These are phyloP conservation scores for Beauveria caledonica DNA, from an alignment of 2,329 filamentous ascomycete species.

Conservation along the genomic window DNA sequence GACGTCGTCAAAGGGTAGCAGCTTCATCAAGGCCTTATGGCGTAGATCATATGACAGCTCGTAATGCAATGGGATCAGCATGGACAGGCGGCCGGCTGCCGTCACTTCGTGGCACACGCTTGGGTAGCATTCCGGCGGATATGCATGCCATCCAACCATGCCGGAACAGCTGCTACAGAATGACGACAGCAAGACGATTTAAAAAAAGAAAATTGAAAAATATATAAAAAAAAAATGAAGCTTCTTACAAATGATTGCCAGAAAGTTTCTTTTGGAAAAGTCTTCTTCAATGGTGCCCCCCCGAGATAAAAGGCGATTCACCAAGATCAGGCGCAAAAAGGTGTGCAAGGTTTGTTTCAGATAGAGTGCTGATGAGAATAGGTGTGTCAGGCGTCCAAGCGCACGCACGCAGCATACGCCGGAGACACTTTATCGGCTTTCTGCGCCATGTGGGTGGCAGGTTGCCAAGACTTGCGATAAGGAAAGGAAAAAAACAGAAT, in stretches of 20 bases:
- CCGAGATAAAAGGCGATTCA: too few relatives aligned
- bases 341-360: not conserved
- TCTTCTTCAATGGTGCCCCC: not conserved
- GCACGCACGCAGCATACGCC: not conserved
- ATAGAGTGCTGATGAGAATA: too few relatives aligned
- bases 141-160: not conserved
- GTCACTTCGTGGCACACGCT: not conserved
- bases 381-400: not conserved
- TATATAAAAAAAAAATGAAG: too few relatives aligned
- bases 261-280: not conserved
- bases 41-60: too few relatives aligned
- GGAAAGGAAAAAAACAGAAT: not conserved
- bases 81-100: not conserved
- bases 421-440: not conserved
- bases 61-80: too few relatives aligned
- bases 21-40: too few relatives aligned
- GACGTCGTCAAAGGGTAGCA: not conserved
- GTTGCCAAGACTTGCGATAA: not conserved
- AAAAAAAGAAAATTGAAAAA: too few relatives aligned
- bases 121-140: not conserved
- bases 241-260: too few relatives aligned
- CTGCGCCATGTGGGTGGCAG: not conserved
- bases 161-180: not conserved
- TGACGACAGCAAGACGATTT: too few relatives aligned
- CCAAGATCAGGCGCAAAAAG: not conserved